A percentile compares a stretch with the other conserved stretches of the same genome.
phyloP scores from a whole-genome alignment of 2,329 filamentous ascomycete genomes.

The Cucurbitaria berberidis region DNA sequence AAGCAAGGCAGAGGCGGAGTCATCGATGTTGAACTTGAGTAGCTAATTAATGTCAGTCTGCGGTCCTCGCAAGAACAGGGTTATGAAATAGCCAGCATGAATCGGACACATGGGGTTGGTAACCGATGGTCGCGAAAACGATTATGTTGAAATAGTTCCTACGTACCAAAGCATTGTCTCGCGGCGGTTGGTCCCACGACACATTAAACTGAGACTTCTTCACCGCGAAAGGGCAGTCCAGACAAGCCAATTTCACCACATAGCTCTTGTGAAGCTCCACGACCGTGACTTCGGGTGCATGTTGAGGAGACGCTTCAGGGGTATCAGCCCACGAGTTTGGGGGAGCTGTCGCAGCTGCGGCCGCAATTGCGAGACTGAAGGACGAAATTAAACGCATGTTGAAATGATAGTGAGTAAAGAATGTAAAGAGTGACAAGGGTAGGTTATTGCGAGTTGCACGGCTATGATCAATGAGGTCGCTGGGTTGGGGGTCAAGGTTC shows the following conservation, averaged over 20 bases:
- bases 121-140: neutral
- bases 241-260: conserved; percentile 37
- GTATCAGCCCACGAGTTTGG: conserved; percentile 1
- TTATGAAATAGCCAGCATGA: no score
- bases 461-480: no score
- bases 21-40: conserved; percentile 30
- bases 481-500: neutral
- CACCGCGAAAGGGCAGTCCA: conserved; percentile 33
- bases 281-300: conserved; percentile 23
- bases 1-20: conserved; percentile 14
- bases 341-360: conserved; percentile 8
- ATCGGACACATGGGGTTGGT: no score
- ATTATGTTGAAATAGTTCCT: neutral
- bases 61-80: neutral
- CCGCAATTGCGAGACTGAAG: conserved; percentile 9
- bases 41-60: conserved; percentile 15
- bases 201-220: conserved; percentile 6
- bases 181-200: conserved; percentile 25
- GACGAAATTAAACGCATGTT: conserved; percentile 22
- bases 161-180: conserved; percentile 34
- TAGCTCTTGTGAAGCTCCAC: conserved; percentile 31
- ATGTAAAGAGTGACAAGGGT: conserved; percentile 7
- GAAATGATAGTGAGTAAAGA: neutral
- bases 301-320: neutral
- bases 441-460: conserved; percentile 2